These are phyloP conservation scores for Sarcodon aspratus DNA, from an alignment of 768 basidiomycete genomes.

Conservation along the genomic window DNA sequence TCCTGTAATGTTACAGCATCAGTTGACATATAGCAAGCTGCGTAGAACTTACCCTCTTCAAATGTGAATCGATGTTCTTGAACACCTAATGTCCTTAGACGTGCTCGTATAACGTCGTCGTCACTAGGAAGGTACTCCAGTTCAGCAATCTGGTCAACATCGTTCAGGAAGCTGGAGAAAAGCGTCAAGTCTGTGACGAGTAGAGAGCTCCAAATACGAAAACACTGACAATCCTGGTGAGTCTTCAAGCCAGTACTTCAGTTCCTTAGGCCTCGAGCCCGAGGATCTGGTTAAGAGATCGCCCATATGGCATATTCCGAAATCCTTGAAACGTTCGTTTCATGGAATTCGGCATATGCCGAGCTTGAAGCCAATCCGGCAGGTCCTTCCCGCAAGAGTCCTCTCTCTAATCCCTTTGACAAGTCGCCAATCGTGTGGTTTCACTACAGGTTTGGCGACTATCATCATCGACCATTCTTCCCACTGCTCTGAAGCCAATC, in stretches of 20 bases:
- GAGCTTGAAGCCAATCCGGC: too few relatives aligned
- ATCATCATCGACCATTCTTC: too few relatives aligned
- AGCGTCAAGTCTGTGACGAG: neutral
- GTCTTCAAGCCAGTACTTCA: constrained; percentile 43
- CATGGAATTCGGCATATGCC: too few relatives aligned
- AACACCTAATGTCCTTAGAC: constrained; percentile 49
- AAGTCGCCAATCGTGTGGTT: too few relatives aligned
- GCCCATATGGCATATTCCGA: too few relatives aligned
- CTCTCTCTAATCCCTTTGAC: too few relatives aligned
- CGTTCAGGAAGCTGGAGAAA: constrained; percentile 48
- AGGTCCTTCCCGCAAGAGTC: too few relatives aligned
- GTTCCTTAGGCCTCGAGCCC: too few relatives aligned
- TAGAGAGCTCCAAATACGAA: neutral
- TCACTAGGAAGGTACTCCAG: constrained; percentile 55
- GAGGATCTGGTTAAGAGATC: too few relatives aligned
- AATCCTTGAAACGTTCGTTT: too few relatives aligned
- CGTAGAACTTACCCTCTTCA: constrained; percentile 13
- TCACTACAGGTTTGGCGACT: too few relatives aligned
- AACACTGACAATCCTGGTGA: constrained; percentile 53
- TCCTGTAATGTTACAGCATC: constrained; percentile 11
- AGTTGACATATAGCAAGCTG: neutral
- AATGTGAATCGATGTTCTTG: constrained; percentile 51
- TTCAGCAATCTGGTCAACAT: constrained; percentile 52
- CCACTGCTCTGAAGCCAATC: too few relatives aligned
- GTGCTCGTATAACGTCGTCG: constrained; percentile 62